Percentiles rank a stretch among this genome's conserved stretches.
Conservation (phyloP, 2,329 filamentous ascomycete species). For the Fusarium sororula region DNA sequence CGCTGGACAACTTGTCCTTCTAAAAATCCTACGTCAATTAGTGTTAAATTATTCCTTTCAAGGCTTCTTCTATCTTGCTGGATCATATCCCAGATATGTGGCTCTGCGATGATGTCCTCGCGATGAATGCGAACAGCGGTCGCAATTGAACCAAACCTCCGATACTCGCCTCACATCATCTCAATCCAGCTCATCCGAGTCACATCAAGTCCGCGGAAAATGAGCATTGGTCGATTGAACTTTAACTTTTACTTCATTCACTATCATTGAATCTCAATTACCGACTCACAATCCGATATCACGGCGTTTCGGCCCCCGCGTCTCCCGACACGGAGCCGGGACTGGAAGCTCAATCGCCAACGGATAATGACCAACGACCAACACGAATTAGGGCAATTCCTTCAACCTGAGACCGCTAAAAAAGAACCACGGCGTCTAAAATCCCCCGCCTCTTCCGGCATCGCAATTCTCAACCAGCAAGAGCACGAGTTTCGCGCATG, state of each 20-base stretch:
- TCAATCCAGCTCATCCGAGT: not conserved
- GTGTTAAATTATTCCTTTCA: accelerated
- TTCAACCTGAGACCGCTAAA: not conserved
- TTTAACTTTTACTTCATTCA: accelerated
- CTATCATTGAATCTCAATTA: too few species aligned
- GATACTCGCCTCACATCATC: not conserved
- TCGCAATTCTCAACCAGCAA: not conserved
- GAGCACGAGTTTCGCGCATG: not conserved
- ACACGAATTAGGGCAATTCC: not conserved
- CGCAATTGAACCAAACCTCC: not conserved
- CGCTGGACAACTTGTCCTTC: accelerated
- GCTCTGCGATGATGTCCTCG: not conserved
- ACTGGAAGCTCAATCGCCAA: not conserved
- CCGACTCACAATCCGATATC: not conserved
- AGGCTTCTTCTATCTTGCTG: accelerated
- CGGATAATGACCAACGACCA: not conserved
- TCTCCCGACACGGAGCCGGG: not conserved
- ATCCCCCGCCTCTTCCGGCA: not conserved
- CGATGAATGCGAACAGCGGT: not conserved
- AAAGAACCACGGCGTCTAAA: not conserved
- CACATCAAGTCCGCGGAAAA: accelerated
- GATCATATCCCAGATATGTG: too few species aligned
- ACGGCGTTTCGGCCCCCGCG: not conserved
- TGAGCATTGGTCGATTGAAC: accelerated
- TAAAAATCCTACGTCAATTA: accelerated